Base-by-base conservation (phyloP, 1,139 yeast genomes). In the Suhomyces taliae region DNA sequence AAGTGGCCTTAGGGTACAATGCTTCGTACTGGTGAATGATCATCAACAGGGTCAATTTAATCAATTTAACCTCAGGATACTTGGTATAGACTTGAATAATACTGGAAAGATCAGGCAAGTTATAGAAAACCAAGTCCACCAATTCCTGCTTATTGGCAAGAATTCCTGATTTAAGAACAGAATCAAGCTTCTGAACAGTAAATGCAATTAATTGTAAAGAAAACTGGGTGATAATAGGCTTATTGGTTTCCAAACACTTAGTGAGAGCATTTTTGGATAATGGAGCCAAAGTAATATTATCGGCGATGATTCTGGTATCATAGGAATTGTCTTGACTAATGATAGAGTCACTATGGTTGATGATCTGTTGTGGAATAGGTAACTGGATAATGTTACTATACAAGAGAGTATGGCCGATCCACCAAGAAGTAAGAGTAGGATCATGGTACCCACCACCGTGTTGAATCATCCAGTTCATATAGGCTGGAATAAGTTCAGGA, bases 401-500 rank as follows among this genome's bases (percentile, higher is more conserved):
- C 8, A 90, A 66, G 27, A 85, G 69, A 0, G 90, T 79, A 64
- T 81, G 85, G 8, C 93, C 86, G 34, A 90, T 72, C 91, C 96
- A 91, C 71, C 87, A 89, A 6, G 91, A 83, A 1, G 95, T 74
- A 49, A 85, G 69, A 40, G 82, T 78, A 2, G 96, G 95, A 46
- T 85, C 91, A 65, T 71, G 90, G 50, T 74, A 76, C 39, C 82
- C 88, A 50, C 79, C 79, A 37, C 80, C 78, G 34, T 80, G 75
- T 31, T 71, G 67, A 4, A 79, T 75, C 29, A 83, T 60, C 65
- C 82, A 78, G 43, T 79, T 73, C 62, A 82, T 74, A 54, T 87
- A 91, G 1, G 91, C 88, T 1, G 90, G 82, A 1, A 89, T 76
- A 34, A 93, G 72, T 58, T 90, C 97, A 1, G 89, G 86, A 40